Base-by-base conservation (phyloP, 2,329 filamentous ascomycete species). In the Calonectria pteridis region DNA sequence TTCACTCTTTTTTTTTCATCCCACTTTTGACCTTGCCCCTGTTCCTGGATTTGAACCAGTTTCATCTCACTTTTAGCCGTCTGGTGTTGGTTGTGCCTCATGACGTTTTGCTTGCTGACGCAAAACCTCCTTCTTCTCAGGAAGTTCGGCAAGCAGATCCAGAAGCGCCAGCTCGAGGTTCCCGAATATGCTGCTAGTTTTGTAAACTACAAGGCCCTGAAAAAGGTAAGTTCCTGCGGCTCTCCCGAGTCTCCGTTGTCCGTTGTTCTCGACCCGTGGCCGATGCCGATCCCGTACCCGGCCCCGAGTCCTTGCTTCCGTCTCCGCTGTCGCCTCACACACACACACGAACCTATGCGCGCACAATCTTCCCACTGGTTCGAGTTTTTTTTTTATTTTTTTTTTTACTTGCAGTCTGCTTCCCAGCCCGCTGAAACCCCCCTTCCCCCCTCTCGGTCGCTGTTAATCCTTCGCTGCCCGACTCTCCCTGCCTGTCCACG, bases 61-160 rank as follows among this genome's bases (percentile, higher is more conserved):
- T 62, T 46, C 53, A 71, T 68, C 28, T 69, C 73, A 49, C 43
- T 58, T 40, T 50, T 51, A 53, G 28, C 35, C 4, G 18, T 43
- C 3, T 50, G 55, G 49, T 46, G 46, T 66, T 49, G 37, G 65
- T n/a, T 69, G 49, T 64, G 53, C 33, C 58, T 40, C 55, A 23
- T 69, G 40, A 20, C 23, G 37, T 58, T 73, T 67, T 29, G 35
- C 64, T 64, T 68, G 53, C 75, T 80, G 63, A 75, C 69, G 23
- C 26, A 31, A 10, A 14, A 43, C 70, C 55, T 66, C 13, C 69
- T 69, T 66, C 11, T 67, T 73, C 76, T 82, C 55, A 99, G 96
- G 97, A 99, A 99, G 91, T 99, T 99, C 89, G 97, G 97, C 86
- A 99, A 99, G 89, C 95, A 98, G 85, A 98, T 99, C 79, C 97